Evolutionary conservation across 1,284 basidiomycete genomes (phyloP).

Genomic region (Sanghuangporus weigelae): DNA sequence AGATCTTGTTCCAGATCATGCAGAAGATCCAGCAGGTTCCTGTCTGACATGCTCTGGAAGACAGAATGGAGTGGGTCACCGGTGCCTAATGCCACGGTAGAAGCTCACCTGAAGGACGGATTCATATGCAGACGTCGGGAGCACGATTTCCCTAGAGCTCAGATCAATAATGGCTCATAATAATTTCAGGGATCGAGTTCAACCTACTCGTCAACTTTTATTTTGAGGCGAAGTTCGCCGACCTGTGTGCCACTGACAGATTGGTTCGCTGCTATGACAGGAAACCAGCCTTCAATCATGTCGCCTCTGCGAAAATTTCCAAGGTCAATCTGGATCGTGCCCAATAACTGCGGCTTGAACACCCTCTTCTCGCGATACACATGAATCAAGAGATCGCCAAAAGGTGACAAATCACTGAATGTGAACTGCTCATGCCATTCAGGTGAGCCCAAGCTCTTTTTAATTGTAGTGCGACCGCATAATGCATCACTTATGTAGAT

Average conservation of each 20-base stretch:
- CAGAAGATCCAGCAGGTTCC: conserved; percentile 73
- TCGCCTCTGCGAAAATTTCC: conserved; percentile 69
- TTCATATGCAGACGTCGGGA: conserved; percentile 56
- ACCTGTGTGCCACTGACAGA: conserved; percentile 50
- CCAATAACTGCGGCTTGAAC: conserved; percentile 49
- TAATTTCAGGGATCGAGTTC: background rate
- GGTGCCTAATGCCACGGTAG: background rate
- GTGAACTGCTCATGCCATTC: conserved; percentile 77
- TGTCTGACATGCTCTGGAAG: conserved; percentile 5
- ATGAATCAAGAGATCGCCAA: conserved; percentile 57
- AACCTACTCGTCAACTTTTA: conserved; percentile 72
- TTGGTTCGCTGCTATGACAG: conserved; percentile 51
- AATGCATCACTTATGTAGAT: conserved; percentile 57
- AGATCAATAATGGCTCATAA: conserved; percentile 12
- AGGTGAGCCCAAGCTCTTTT: conserved; percentile 56
- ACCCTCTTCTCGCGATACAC: conserved; percentile 64
- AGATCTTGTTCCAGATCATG: conserved; percentile 61
- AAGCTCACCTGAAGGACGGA: conserved; percentile 46
- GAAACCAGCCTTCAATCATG: conserved; percentile 76
- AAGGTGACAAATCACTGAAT: conserved; percentile 69
- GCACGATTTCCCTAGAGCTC: conserved; percentile 61
- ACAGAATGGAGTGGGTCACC: background rate
- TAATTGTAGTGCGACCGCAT: conserved; percentile 66
- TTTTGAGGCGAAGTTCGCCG: conserved; percentile 68
- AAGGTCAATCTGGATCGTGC: conserved; percentile 59